Evolutionary conservation across 805 yeast genomes (phyloP).

Genomic region (Candida manassasensis): DNA sequence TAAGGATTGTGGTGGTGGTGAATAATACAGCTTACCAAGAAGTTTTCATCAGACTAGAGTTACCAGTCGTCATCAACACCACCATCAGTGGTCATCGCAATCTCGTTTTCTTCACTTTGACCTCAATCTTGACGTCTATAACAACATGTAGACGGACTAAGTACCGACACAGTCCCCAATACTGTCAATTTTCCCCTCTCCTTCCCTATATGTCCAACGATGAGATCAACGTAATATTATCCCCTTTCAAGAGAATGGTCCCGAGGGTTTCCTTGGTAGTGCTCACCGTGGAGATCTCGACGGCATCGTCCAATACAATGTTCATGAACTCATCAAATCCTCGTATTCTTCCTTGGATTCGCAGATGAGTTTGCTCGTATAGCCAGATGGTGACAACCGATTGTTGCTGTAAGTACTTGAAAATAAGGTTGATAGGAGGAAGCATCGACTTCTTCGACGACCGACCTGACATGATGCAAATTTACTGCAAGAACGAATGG

Average conservation of each 20-base stretch:
- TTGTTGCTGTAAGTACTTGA: slow-evolving; percentile 81
- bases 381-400: slow-evolving; percentile 81
- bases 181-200: too few species aligned
- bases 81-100: too few species aligned
- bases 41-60: too few species aligned
- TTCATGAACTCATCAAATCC: slow-evolving; percentile 99
- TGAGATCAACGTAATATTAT: slow-evolving; percentile 76
- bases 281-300: slow-evolving; percentile 54
- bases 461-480: slow-evolving; percentile 6
- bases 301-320: slow-evolving; percentile 53
- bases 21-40: too few species aligned
- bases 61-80: too few species aligned
- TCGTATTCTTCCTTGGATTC: slow-evolving; percentile 77
- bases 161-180: too few species aligned
- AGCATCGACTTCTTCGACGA: slow-evolving; percentile 41
- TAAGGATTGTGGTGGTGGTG: too few species aligned
- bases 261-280: slow-evolving; percentile 60
- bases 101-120: too few species aligned
- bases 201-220: slow-evolving; percentile 33
- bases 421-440: slow-evolving; percentile 90
- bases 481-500: too few species aligned
- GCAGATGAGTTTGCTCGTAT: slow-evolving; percentile 71
- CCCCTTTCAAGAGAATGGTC: slow-evolving; percentile 82
- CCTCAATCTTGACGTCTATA: too few species aligned
- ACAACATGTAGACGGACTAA: too few species aligned